A percentile compares a stretch with the other conserved stretches of the same genome.
phyloP scores from a whole-genome alignment of 2,329 filamentous ascomycete species.

The Colletotrichum sp. region DNA sequence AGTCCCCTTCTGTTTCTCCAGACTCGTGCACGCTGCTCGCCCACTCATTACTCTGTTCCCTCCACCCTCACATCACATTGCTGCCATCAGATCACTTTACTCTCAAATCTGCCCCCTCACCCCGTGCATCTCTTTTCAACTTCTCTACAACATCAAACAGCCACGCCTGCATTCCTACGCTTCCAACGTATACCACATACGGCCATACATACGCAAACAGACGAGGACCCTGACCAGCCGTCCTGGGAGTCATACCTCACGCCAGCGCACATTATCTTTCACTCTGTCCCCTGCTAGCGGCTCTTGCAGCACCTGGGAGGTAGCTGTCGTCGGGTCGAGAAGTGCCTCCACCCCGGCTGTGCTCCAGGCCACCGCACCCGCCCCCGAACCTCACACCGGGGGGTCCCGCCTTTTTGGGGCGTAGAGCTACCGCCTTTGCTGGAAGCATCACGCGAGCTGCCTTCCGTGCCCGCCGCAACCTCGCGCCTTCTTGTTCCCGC shows the following conservation, averaged over 20 bases:
- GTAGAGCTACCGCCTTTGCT: conserved; percentile 4
- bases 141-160: not conserved
- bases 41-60: conserved; percentile 13
- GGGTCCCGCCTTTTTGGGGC: conserved; percentile 11
- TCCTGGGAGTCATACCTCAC: not conserved
- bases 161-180: not conserved
- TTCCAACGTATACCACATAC: not conserved
- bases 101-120: not conserved
- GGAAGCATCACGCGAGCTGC: conserved; percentile 20
- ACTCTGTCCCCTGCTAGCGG: not conserved
- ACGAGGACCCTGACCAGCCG: not conserved
- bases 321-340: not conserved
- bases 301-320: not conserved
- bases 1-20: not conserved
- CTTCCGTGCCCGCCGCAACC: not conserved
- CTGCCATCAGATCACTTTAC: not conserved
- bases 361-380: conserved; percentile 13
- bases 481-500: not conserved
- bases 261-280: not conserved
- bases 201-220: conserved; percentile 9
- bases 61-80: conserved; percentile 10
- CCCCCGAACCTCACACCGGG: conserved; percentile 14
- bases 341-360: not conserved
- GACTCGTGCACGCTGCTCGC: conserved; percentile 1
- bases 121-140: not conserved